These are phyloP conservation scores for Thalassia testudinum DNA, from an alignment of 116 monocot species.

Conservation along the genomic window DNA sequence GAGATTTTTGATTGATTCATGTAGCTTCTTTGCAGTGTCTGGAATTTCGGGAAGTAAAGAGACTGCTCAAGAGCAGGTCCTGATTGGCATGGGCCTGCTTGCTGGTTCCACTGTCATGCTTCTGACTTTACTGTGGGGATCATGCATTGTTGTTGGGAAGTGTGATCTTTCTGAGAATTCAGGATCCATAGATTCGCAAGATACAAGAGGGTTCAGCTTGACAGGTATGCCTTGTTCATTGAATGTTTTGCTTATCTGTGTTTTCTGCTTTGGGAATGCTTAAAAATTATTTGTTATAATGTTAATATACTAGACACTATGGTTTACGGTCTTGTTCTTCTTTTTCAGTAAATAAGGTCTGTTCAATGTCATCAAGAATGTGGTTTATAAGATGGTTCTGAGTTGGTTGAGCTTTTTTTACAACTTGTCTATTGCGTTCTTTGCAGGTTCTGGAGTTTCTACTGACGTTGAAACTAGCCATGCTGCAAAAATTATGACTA, in stretches of 20 bases:
- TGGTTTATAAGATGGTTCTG: too few relatives aligned
- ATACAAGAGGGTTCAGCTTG: not conserved
- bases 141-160: slow-evolving; percentile 75
- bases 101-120: slow-evolving; percentile 88
- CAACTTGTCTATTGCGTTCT: not conserved
- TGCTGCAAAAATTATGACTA: slow-evolving; percentile 82
- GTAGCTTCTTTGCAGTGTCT: slow-evolving; percentile 50
- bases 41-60: slow-evolving; percentile 87
- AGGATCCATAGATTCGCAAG: not conserved
- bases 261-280: not conserved
- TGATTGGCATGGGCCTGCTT: slow-evolving; percentile 93
- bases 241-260: too few relatives aligned
- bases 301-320: too few relatives aligned
- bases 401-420: too few relatives aligned
- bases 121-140: slow-evolving; percentile 74
- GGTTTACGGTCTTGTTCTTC: too few relatives aligned
- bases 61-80: slow-evolving; percentile 67
- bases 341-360: too few relatives aligned
- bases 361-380: too few relatives aligned
- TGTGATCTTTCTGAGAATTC: slow-evolving; percentile 63
- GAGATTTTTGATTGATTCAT: too few relatives aligned
- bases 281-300: too few relatives aligned
- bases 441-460: slow-evolving; percentile 63
- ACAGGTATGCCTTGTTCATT: not conserved
- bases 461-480: slow-evolving; percentile 79